These are phyloP conservation scores for Penicillium canariense DNA, from an alignment of 495 filamentous ascomycete genomes.

Conservation along the genomic window DNA sequence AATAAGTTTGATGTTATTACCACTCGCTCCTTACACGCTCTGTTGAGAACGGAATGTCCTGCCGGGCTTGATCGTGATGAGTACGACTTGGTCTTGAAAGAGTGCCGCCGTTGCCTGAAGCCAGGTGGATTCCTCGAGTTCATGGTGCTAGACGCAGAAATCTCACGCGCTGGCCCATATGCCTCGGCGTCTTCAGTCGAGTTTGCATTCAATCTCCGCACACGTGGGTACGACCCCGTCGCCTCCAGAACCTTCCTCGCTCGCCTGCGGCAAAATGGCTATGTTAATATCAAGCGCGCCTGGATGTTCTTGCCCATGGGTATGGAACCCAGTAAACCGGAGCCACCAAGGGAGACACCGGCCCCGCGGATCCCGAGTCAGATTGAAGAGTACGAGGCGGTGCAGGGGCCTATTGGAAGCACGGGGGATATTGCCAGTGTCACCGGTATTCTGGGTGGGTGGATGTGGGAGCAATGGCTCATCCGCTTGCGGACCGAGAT, in stretches of 20 bases:
- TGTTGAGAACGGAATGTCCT: conserved; percentile 65
- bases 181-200: conserved; percentile 80
- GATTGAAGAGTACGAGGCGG: conserved; percentile 50
- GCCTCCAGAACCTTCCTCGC: conserved; percentile 77
- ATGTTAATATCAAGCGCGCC: conserved; percentile 74
- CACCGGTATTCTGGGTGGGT: conserved; percentile 78
- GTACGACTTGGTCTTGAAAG: conserved; percentile 78
- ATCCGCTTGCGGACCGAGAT: conserved; percentile 82
- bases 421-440: conserved; percentile 71
- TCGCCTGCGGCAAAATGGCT: conserved; percentile 71
- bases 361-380: conserved; percentile 52
- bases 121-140: conserved; percentile 93
- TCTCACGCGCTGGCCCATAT: conserved; percentile 75
- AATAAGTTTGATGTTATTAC: conserved; percentile 91
- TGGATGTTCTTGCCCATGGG: conserved; percentile 93
- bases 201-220: conserved; percentile 84
- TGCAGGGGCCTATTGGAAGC: conserved; percentile 70
- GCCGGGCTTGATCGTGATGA: conserved; percentile 64
- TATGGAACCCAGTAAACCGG: conserved; percentile 48
- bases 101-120: conserved; percentile 88
- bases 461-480: conserved; percentile 97
- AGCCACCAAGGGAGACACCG: conserved; percentile 48
- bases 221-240: conserved; percentile 78
- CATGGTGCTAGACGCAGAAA: conserved; percentile 80
- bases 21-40: conserved; percentile 78